Evolutionary conservation across 345 rosid species (phyloP), one percentile per base, ranked within the genome.

Genomic region (Camelina laxa): DNA sequence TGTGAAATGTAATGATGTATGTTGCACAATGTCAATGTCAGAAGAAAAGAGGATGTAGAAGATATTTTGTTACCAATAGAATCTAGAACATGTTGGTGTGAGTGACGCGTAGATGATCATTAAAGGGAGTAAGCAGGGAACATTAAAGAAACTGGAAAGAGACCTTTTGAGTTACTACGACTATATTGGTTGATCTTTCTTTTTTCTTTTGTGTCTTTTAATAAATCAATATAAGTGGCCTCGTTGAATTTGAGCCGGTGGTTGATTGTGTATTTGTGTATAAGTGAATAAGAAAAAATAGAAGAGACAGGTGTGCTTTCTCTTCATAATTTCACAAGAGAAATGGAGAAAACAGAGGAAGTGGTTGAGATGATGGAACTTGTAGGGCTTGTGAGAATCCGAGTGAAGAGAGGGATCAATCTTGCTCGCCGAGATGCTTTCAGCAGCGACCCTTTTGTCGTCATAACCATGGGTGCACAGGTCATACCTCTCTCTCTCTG

Each of bases 401-500:
- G 68, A 66, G 85, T 87, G 60, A 65, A 45, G 67, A 79, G 44
- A 74, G 91, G 89, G 44, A 72, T 56, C 71, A 78, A 84, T 73
- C 86, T 87, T 14, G 83, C 78, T 47, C 61, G 74, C 27, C 60
- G 87, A 6, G 87, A 87, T 54, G 2, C 83, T 61, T 6, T 16
- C 12, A 80, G 65, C 80, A 85, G 89, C 72, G 87, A 87, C 36
- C 89, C 91, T 75, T 85, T 79, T 60, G 87, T 84, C 9, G 74
- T 81, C 80, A 9, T 87, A 74, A 73, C 84, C 75, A 75, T 73
- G 76, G 87, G 80, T 9, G 10, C 47, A 6, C 89, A 89, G 87
- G 89, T 74, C 42, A 11, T 38, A 10, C 42, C 3, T 33, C 2
- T 73, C 70, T 59, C 24, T 55, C 74, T 70, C 69, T 20, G 9